These are phyloP conservation scores for Fusarium devonianum DNA, from an alignment of 2,329 filamentous ascomycete species.

Conservation along the genomic window DNA sequence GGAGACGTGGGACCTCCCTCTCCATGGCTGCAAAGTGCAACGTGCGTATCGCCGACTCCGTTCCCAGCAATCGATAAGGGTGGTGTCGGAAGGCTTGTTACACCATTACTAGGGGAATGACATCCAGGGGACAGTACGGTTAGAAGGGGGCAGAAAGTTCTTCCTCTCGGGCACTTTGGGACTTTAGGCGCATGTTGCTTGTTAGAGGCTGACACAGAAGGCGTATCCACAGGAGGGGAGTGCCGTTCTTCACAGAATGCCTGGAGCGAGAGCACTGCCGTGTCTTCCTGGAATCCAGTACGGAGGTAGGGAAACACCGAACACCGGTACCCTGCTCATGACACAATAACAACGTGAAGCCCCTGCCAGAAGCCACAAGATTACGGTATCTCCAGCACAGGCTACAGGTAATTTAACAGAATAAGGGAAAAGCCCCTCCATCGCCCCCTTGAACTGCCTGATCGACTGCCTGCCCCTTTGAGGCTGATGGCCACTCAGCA, in stretches of 20 bases:
- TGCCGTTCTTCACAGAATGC: constrained; percentile 12
- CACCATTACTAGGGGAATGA: constrained; percentile 7
- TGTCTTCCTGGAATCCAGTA: too few relatives aligned
- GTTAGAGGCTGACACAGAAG: constrained; percentile 30
- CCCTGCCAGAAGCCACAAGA: too few relatives aligned
- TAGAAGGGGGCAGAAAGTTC: not conserved
- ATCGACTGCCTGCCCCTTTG: constrained; percentile 33
- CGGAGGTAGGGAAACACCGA: too few relatives aligned
- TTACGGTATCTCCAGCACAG: constrained; percentile 6
- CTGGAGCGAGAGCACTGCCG: too few relatives aligned
- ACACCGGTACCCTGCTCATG: too few relatives aligned
- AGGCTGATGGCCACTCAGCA: constrained; percentile 28
- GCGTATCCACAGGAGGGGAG: constrained; percentile 16
- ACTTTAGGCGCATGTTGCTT: too few relatives aligned
- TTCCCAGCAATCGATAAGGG: constrained; percentile 21
- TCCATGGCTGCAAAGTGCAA: constrained; percentile 28
- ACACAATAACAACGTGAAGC: too few relatives aligned
- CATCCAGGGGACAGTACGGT: not conserved
- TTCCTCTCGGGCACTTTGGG: too few relatives aligned
- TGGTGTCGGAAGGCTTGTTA: constrained; percentile 24
- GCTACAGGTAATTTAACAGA: too few relatives aligned
- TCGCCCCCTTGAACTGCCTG: constrained; percentile 21
- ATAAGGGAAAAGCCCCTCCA: constrained; percentile 19
- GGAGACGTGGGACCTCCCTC: constrained; percentile 17
- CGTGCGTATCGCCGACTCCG: constrained; percentile 32